Conservation (phyloP, 768 basidiomycete species). For the Russula dissimulans region DNA sequence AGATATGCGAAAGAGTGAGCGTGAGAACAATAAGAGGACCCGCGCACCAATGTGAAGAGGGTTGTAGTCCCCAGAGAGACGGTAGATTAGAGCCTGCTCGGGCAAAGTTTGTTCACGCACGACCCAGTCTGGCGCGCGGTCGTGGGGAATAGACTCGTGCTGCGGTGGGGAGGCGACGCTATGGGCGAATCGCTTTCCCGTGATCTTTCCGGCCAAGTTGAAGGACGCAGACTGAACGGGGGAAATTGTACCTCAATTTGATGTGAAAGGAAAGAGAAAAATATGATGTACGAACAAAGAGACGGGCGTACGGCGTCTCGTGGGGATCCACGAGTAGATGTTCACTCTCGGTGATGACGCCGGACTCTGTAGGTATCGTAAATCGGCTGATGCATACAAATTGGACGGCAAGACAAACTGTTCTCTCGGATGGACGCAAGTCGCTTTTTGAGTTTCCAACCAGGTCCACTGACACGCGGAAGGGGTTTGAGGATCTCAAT, state of each 20-base stretch:
- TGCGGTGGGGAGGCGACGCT: constrained; percentile 30
- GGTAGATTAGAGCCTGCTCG: constrained; percentile 39
- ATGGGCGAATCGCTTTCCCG: constrained; percentile 33
- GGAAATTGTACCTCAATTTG: not conserved
- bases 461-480: constrained; percentile 63
- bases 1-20: not conserved
- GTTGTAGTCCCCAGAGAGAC: constrained; percentile 46
- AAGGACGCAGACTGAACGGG: constrained; percentile 30
- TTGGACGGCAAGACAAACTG: constrained; percentile 38
- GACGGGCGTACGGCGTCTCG: constrained; percentile 37
- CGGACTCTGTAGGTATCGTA: constrained; percentile 42
- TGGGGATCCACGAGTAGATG: constrained; percentile 51
- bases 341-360: constrained; percentile 63
- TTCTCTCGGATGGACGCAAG: constrained; percentile 73
- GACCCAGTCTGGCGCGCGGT: constrained; percentile 33
- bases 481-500: constrained; percentile 76
- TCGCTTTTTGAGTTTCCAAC: constrained; percentile 65
- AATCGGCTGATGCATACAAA: not conserved
- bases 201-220: constrained; percentile 35
- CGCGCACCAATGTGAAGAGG: constrained; percentile 38
- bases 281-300: constrained; percentile 28
- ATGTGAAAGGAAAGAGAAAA: not conserved
- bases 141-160: constrained; percentile 31
- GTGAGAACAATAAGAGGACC: not conserved
- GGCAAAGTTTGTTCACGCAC: constrained; percentile 32